phyloP scores from a whole-genome alignment of 768 basidiomycete species.

The Calocybe cyanea region DNA sequence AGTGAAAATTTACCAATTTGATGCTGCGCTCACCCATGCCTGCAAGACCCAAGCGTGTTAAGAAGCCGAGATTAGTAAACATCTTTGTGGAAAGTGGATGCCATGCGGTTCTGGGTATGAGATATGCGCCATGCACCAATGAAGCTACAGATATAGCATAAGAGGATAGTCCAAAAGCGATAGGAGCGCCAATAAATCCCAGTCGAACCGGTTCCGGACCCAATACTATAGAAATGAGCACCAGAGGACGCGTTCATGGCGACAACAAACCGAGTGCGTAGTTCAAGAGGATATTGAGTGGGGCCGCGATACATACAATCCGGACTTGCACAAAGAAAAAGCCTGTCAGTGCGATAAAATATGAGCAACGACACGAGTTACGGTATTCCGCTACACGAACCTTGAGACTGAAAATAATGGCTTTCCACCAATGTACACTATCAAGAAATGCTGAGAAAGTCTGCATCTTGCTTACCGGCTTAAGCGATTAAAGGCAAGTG shows the following conservation, averaged over 20 bases:
- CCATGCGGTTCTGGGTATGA: slow-evolving; percentile 73
- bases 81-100: slow-evolving; percentile 61
- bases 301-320: slow-evolving; percentile 77
- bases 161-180: slow-evolving; percentile 83
- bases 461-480: slow-evolving; percentile 42
- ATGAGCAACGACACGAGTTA: background rate
- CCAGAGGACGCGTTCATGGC: background rate
- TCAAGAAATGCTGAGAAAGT: background rate
- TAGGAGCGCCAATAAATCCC: slow-evolving; percentile 89
- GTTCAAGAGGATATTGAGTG: slow-evolving; percentile 78
- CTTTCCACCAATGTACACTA: slow-evolving; percentile 24
- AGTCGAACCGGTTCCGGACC: slow-evolving; percentile 72
- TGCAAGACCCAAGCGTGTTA: slow-evolving; percentile 76
- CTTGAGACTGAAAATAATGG: slow-evolving; percentile 84
- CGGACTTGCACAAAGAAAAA: slow-evolving; percentile 85
- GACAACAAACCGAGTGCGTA: slow-evolving; percentile 66
- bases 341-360: slow-evolving; percentile 37
- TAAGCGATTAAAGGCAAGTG: slow-evolving; percentile 47
- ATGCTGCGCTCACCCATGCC: slow-evolving; percentile 56
- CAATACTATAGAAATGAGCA: slow-evolving; percentile 53
- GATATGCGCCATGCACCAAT: slow-evolving; percentile 57
- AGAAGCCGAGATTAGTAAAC: slow-evolving; percentile 62
- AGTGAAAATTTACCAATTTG: background rate
- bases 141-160: slow-evolving; percentile 68
- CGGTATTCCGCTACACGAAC: slow-evolving; percentile 23